phyloP scores from a whole-genome alignment of 164 flowering plant genomes.

The Annona squamosa region DNA sequence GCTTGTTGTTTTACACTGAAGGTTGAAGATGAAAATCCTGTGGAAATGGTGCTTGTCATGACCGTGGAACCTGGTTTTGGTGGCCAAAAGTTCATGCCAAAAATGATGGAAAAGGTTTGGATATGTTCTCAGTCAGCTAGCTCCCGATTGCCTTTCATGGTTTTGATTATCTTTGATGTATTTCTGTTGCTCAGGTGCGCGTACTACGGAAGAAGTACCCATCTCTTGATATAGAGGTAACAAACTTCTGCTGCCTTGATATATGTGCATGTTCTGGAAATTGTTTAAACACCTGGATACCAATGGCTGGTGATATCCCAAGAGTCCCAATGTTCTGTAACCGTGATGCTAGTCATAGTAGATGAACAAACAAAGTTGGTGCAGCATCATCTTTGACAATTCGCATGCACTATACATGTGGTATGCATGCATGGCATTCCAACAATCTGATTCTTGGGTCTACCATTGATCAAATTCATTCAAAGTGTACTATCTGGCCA shows the following conservation, averaged over 20 bases:
- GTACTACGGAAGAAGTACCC: conserved; percentile 77
- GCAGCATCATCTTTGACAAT: no score
- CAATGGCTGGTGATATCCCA: neutral
- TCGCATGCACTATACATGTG: no score
- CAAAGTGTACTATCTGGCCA: no score
- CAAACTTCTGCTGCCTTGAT: neutral
- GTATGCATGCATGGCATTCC: no score
- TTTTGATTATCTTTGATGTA: neutral
- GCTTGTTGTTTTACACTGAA: conserved; percentile 11
- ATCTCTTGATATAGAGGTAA: conserved; percentile 92
- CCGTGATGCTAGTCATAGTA: no score
- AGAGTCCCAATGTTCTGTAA: neutral
- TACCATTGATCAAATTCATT: no score
- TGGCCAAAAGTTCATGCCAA: conserved; percentile 97
- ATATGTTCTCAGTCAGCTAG: conserved; percentile 1
- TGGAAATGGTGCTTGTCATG: conserved; percentile 98
- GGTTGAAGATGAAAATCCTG: conserved; percentile 78
- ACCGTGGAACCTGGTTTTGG: conserved; percentile 99
- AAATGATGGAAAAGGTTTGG: conserved; percentile 87
- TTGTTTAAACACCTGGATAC: no score
- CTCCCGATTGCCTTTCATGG: conserved; percentile 1
- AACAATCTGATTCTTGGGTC: no score
- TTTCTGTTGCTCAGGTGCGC: conserved; percentile 47
- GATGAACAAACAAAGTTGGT: no score
- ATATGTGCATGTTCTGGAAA: neutral